Evolutionary conservation across 2,329 filamentous ascomycete genomes (phyloP).

Genomic region (Calonectria montana): DNA sequence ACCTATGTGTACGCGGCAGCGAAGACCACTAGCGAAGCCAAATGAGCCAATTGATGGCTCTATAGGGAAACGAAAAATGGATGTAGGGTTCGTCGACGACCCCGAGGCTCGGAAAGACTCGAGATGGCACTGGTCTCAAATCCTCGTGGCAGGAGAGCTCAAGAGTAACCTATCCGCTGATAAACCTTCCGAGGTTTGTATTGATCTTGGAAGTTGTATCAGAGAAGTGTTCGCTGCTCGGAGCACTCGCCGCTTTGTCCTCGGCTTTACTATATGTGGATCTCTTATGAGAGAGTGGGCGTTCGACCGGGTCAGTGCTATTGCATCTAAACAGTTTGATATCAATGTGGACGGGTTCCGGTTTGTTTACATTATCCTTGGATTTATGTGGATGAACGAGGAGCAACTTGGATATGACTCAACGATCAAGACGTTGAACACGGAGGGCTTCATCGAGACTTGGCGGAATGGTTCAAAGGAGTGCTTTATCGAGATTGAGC

Average conservation of each 20-base stretch:
- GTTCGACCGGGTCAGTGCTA: slow-evolving; percentile 58
- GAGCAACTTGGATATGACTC: slow-evolving; percentile 58
- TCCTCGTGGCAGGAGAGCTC: slow-evolving; percentile 58
- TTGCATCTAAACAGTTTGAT: slow-evolving; percentile 58
- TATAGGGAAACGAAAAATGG: too few species aligned
- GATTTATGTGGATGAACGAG: slow-evolving; percentile 57
- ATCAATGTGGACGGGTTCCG: slow-evolving; percentile 55
- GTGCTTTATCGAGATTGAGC: slow-evolving; percentile 54
- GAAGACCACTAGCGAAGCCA: too few species aligned
- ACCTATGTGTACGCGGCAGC: too few species aligned
- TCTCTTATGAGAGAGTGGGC: slow-evolving; percentile 57
- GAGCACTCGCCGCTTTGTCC: slow-evolving; percentile 55
- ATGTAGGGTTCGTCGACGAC: too few species aligned
- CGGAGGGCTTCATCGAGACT: slow-evolving; percentile 53
- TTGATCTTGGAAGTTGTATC: slow-evolving; percentile 57
- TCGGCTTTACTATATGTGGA: slow-evolving; percentile 61
- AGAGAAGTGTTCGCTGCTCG: slow-evolving; percentile 55
- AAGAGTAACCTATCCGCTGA: slow-evolving; percentile 58
- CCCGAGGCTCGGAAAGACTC: slow-evolving; percentile 39
- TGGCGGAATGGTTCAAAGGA: slow-evolving; percentile 49
- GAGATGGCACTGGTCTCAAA: slow-evolving; percentile 51
- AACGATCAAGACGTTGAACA: slow-evolving; percentile 49
- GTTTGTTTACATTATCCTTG: slow-evolving; percentile 54
- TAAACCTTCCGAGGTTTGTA: slow-evolving; percentile 48
- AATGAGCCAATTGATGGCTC: too few species aligned